Conservation (phyloP, 495 filamentous ascomycete genomes). For the Terfezia boudieri region DNA sequence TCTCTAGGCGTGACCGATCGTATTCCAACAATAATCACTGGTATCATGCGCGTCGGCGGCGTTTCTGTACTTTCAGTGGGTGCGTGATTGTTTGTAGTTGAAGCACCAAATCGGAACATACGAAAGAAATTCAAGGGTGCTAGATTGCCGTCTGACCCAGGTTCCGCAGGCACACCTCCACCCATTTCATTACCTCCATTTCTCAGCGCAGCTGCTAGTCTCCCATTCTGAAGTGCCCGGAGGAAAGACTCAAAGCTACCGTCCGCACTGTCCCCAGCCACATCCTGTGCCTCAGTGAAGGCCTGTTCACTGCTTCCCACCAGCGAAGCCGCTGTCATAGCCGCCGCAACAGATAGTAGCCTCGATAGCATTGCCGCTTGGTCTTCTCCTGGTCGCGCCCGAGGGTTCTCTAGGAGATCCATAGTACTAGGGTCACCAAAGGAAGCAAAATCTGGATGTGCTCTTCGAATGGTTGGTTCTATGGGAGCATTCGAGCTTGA, state of each 20-base stretch:
- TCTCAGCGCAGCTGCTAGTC: slow-evolving; percentile 23
- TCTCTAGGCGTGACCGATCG: slow-evolving; percentile 39
- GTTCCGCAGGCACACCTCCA: slow-evolving; percentile 11
- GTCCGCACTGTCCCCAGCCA: slow-evolving; percentile 34
- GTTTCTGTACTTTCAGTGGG: slow-evolving; percentile 30
- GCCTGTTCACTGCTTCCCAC: slow-evolving; percentile 32
- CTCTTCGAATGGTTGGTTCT: not conserved
- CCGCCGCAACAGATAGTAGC: slow-evolving; percentile 36
- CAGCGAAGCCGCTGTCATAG: slow-evolving; percentile 37
- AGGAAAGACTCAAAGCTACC: slow-evolving; percentile 35
- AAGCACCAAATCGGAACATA: slow-evolving; percentile 37
- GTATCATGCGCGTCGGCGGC: slow-evolving; percentile 19
- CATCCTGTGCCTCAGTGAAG: slow-evolving; percentile 34
- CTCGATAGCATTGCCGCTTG: slow-evolving; percentile 33
- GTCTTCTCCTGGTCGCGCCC: slow-evolving; percentile 31
- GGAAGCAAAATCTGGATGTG: not conserved
- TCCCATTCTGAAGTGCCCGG: slow-evolving; percentile 32
- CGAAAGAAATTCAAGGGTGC: slow-evolving; percentile 36
- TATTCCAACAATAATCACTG: slow-evolving; percentile 38
- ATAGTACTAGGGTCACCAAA: not conserved
- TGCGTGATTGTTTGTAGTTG: slow-evolving; percentile 20
- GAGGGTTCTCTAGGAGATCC: slow-evolving; percentile 25
- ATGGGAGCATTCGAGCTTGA: not conserved
- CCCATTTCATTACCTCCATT: slow-evolving; percentile 21
- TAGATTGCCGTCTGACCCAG: slow-evolving; percentile 21